phyloP scores from a whole-genome alignment of 495 filamentous ascomycete genomes.

The Daldinia concentrica region DNA sequence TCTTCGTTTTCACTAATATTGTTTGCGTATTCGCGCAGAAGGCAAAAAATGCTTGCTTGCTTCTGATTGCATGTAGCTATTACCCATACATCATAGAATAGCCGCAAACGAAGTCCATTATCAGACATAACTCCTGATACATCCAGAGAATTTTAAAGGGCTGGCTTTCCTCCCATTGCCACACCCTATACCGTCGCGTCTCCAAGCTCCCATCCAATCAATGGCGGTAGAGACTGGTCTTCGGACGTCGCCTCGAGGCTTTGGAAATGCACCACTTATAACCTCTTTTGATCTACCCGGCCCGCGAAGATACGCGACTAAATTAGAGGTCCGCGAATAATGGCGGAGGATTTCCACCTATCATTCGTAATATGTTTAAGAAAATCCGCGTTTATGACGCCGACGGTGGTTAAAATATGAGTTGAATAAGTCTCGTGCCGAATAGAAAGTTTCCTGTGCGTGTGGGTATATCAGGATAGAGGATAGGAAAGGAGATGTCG shows the following conservation, averaged over 20 bases:
- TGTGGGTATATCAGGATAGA: conserved; percentile 37
- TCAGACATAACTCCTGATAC: conserved; percentile 22
- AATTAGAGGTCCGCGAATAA: conserved; percentile 14
- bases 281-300: neutral
- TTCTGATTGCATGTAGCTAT: conserved; percentile 16
- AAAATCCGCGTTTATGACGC: conserved; percentile 11
- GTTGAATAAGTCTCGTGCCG: conserved; percentile 20
- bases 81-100: conserved; percentile 27
- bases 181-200: conserved; percentile 15
- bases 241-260: conserved; percentile 15
- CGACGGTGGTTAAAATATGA: conserved; percentile 2
- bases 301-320: neutral
- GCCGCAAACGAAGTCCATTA: conserved; percentile 24
- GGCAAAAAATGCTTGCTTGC: conserved; percentile 18
- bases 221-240: conserved; percentile 40
- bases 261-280: conserved; percentile 7
- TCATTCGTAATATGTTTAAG: conserved; percentile 19
- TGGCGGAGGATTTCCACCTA: neutral
- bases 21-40: conserved; percentile 10
- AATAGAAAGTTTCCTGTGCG: conserved; percentile 28
- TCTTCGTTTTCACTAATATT: conserved; percentile 24
- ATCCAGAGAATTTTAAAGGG: conserved; percentile 17
- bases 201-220: conserved; percentile 38
- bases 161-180: neutral
- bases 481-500: conserved; percentile 25